Base-by-base conservation (phyloP, 176 grass and related monocot genomes). In the Triticum monococcum region DNA sequence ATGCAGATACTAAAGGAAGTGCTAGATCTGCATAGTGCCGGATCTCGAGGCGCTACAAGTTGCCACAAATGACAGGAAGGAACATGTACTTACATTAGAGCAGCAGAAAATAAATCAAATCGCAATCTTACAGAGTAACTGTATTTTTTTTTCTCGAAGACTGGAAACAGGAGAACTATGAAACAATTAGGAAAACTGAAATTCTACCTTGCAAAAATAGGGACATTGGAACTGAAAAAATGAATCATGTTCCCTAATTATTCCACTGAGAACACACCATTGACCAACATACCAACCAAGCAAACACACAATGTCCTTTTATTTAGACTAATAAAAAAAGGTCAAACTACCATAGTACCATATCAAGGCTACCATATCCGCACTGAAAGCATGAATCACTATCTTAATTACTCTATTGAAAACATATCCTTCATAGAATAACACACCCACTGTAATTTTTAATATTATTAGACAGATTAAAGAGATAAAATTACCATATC, bases 331-430 rank as follows among this genome's bases (percentile, higher is more conserved):
- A 78, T 38, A 18, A 64, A 18, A 80, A 75, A 45, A 75, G 6
- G 43, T 73, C 32, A 71, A 83, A 78, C 78, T 93, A 90, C 86
- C 92, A 83, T 80, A 78, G 73, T 93, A 90, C 86, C 92, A 83
- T 80, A 90, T 88, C 74, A 72, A 91, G 30, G 79, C 78, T 83
- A 76, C 64, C 32, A 68, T 68, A 13, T 66, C 77, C 10, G 10
- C 78, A 69, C n/a, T 86, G 33, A 54, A 68, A 85, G 50, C 30
- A 78, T 10, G 7, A 79, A 41, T 28, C 32, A 57, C 32, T 79
- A 79, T 4, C 24, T 71, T 59, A 59, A 64, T 20, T 78, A 38
- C 43, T 35, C 20, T 35, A 78, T 67, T 20, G 9, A 38, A 38
- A 85, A 79, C 64, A 41, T 35, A 59, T 3, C 40, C 26, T 31